phyloP scores from a whole-genome alignment of 495 filamentous ascomycete genomes.

The Ramalina intermedia region DNA sequence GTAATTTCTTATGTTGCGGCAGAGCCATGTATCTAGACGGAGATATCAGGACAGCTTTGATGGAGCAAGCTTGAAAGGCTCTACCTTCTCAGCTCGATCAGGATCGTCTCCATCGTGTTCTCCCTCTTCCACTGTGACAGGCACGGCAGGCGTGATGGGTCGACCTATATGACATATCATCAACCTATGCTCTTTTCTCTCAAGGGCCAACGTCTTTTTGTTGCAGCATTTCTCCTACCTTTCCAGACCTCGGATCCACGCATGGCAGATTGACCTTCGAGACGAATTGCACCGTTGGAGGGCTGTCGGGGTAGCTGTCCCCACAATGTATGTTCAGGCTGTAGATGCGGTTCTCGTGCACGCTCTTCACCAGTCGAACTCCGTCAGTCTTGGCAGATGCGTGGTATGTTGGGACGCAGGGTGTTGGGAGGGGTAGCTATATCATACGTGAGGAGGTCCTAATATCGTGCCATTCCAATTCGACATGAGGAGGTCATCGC shows the following conservation, averaged over 20 bases:
- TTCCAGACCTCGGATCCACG: conserved; percentile 64
- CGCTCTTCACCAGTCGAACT: conserved; percentile 43
- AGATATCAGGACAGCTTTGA: conserved; percentile 15
- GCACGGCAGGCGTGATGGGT: conserved; percentile 66
- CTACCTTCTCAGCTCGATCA: conserved; percentile 75
- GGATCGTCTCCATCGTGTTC: conserved; percentile 83
- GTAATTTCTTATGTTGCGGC: conserved; percentile 82
- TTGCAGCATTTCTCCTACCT: conserved; percentile 29
- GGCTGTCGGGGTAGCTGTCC: conserved; percentile 71
- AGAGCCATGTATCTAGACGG: conserved; percentile 77
- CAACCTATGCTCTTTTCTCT: not conserved
- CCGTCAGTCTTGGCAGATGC: not conserved
- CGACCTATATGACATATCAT: conserved; percentile 42
- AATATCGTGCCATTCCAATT: conserved; percentile 98
- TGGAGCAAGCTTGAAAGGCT: conserved; percentile 7
- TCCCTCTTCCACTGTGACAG: conserved; percentile 80
- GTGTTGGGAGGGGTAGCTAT: not conserved
- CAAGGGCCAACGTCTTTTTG: not conserved
- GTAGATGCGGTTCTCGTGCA: conserved; percentile 97
- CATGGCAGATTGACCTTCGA: conserved; percentile 92
- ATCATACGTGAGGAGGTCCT: conserved; percentile 82
- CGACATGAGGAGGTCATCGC: conserved; percentile 91
- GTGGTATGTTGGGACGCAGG: not conserved
- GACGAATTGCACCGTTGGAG: conserved; percentile 78
- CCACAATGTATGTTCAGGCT: conserved; percentile 95